These are phyloP conservation scores for Metarhizium brunneum DNA, from an alignment of 2,329 filamentous ascomycete genomes.

Conservation along the genomic window DNA sequence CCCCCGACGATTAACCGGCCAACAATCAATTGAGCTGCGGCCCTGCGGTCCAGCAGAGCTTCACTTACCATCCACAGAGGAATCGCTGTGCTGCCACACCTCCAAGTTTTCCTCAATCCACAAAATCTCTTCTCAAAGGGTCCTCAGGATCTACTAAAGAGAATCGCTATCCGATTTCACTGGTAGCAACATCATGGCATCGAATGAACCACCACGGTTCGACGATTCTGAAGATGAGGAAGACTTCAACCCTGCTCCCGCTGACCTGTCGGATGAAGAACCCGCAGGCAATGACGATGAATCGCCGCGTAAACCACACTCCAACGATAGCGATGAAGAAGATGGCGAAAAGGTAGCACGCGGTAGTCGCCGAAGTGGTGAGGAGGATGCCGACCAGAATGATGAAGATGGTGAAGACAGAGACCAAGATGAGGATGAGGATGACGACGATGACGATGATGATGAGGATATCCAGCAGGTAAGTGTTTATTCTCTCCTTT, in stretches of 20 bases:
- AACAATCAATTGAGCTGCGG: neutral
- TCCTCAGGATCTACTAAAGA: neutral
- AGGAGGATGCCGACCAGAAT: conserved; percentile 23
- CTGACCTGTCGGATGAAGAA: conserved; percentile 58
- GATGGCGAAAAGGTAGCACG: conserved; percentile 30
- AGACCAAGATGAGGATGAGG: conserved; percentile 24
- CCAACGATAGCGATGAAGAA: conserved; percentile 23
- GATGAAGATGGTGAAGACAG: conserved; percentile 24
- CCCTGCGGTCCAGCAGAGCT: neutral
- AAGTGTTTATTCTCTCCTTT: neutral
- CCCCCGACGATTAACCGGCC: neutral
- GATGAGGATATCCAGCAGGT: conserved; percentile 62
- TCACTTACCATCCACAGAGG: neutral
- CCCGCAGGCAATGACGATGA: conserved; percentile 34
- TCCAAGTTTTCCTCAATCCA: neutral
- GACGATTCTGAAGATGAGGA: conserved; percentile 69
- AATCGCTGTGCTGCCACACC: neutral
- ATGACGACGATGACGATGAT: conserved; percentile 36
- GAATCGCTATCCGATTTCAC: neutral
- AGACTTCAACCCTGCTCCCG: conserved; percentile 79
- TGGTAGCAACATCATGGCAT: conserved; percentile 31
- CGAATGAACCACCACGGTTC: conserved; percentile 37
- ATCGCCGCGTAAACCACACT: conserved; percentile 7
- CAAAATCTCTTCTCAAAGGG: neutral
- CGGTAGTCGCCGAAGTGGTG: conserved; percentile 7